Evolutionary conservation across 1,284 basidiomycete genomes (phyloP).

Genomic region (Xerocomus amazonicus): DNA sequence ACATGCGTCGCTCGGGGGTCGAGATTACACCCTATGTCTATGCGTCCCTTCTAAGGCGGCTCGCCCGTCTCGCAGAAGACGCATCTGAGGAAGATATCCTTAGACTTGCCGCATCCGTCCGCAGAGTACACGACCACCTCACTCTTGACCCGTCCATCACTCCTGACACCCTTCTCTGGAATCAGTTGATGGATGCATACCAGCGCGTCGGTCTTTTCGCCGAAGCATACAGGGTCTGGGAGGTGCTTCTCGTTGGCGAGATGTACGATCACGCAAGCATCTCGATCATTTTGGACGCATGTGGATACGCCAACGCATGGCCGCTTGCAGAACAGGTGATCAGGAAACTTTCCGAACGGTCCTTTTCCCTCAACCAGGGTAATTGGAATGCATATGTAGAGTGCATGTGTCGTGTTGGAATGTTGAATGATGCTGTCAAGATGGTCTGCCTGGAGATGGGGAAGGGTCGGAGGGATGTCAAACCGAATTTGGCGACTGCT

Average conservation of each 20-base stretch:
- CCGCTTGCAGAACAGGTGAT: slow-evolving; percentile 53
- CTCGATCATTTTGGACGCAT: slow-evolving; percentile 82
- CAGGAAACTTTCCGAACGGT: slow-evolving; percentile 46
- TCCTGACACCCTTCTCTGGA: slow-evolving; percentile 77
- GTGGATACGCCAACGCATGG: slow-evolving; percentile 57
- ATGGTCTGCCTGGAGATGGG: slow-evolving; percentile 67
- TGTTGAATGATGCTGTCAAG: slow-evolving; percentile 66
- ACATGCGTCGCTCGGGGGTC: slow-evolving; percentile 74
- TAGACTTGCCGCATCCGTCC: slow-evolving; percentile 47
- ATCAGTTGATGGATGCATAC: slow-evolving; percentile 90
- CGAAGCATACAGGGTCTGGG: slow-evolving; percentile 80
- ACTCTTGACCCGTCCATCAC: slow-evolving; percentile 73
- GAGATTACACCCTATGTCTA: slow-evolving; percentile 63
- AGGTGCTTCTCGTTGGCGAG: slow-evolving; percentile 61
- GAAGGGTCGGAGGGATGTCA: slow-evolving; percentile 37
- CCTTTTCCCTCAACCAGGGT: slow-evolving; percentile 52
- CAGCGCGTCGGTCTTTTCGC: slow-evolving; percentile 67
- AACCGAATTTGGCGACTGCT: slow-evolving; percentile 47
- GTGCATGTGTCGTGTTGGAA: slow-evolving; percentile 73
- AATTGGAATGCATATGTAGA: slow-evolving; percentile 87
- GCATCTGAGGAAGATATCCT: slow-evolving; percentile 25
- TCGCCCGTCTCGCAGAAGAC: slow-evolving; percentile 45
- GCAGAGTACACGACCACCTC: slow-evolving; percentile 75
- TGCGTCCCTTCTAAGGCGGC: slow-evolving; percentile 63
- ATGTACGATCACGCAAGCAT: slow-evolving; percentile 64